A percentile compares a stretch with the other conserved stretches of the same genome.
Conservation (phyloP, 2,329 filamentous ascomycete species). For the Fusarium floridanum region DNA sequence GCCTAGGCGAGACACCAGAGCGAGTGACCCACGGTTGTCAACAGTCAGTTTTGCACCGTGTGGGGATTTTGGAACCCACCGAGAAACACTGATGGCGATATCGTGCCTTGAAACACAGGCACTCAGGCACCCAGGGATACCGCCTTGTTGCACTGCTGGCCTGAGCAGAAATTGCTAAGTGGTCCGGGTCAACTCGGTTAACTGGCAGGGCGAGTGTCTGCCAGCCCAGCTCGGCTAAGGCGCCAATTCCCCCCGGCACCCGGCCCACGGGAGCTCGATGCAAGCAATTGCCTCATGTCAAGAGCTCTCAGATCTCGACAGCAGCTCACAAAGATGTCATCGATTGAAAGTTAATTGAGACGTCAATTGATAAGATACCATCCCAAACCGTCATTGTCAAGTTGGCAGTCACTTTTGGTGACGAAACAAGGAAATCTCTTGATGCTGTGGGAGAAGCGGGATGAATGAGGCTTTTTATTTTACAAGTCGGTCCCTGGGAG, state of each 20-base stretch:
- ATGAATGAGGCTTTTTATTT: conserved; percentile 60
- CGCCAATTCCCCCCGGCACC: conserved; percentile 44
- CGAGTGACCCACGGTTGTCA: conserved; percentile 39
- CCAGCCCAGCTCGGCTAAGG: conserved; percentile 42
- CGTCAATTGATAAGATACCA: conserved; percentile 23
- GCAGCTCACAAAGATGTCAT: conserved; percentile 29
- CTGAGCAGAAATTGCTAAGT: conserved; percentile 20
- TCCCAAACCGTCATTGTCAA: conserved; percentile 12
- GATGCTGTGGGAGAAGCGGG: conserved; percentile 52
- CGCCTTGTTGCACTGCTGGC: conserved; percentile 22
- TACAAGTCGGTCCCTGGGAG: conserved; percentile 56
- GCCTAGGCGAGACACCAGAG: conserved; percentile 33
- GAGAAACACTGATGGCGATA: conserved; percentile 30
- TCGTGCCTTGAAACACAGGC: conserved; percentile 49
- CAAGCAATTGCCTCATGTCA: conserved; percentile 47
- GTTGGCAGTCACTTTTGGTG: conserved; percentile 10
- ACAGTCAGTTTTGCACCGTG: conserved; percentile 51
- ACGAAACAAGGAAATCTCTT: conserved; percentile 49
- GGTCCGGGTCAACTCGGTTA: conserved; percentile 47
- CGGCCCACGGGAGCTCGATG: conserved; percentile 48
- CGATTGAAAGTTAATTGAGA: conserved; percentile 39
- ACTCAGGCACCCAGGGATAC: conserved; percentile 31
- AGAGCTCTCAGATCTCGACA: conserved; percentile 27
- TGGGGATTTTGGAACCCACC: conserved; percentile 37
- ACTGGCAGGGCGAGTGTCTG: conserved; percentile 41